Evolutionary conservation across 768 basidiomycete genomes (phyloP), one percentile per base, ranked within the genome.

Genomic region (Sistotremastrum niveocremeum): DNA sequence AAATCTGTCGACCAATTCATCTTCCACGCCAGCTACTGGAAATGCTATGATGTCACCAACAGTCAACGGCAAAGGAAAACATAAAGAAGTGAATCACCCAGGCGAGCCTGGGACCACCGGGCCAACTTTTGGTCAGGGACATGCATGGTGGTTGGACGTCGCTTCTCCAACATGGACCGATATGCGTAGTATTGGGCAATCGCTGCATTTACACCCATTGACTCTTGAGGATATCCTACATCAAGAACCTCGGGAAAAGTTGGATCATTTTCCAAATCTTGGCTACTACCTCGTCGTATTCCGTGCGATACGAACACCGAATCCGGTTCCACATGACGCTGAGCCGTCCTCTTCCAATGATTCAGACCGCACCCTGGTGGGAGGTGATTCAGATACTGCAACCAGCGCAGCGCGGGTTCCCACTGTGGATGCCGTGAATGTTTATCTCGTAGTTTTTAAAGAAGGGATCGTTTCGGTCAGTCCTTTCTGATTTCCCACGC

Each of bases 221-320:
- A 94, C 91, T 1, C 69, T 95, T 8, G 93, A 97, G 61, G 91
- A 97, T 62, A 87, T 94, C 39, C 63, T 97, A 6, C 85, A 88
- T 49, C 81, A 85, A 62, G 91, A 97, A 49, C 82, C 87, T 10
- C 73, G 89, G 36, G 93, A 95, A 62, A 97, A 97, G 62, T 63
- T 94, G 11, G 91, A 95, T 56, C 65, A 80, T 12, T 94, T 93
- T 57, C 76, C 84, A 0, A 79, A 74, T 52, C 72, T 97, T 9
- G 93, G 90, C 2, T 97, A 97, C 62, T 89, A 93, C 59, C 89
- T 97, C 55, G 68, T 94, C 46, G 83, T 83, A 12, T 88, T 93
- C 54, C 75, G 85, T 40, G 81, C 89, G 1, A 74, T 91, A 49
- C 63, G 61, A 37, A 65, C 68, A 2, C 62, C 66, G 42, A 66